phyloP scores from a whole-genome alignment of 2,329 filamentous ascomycete genomes.

The Passalora sequoiae region DNA sequence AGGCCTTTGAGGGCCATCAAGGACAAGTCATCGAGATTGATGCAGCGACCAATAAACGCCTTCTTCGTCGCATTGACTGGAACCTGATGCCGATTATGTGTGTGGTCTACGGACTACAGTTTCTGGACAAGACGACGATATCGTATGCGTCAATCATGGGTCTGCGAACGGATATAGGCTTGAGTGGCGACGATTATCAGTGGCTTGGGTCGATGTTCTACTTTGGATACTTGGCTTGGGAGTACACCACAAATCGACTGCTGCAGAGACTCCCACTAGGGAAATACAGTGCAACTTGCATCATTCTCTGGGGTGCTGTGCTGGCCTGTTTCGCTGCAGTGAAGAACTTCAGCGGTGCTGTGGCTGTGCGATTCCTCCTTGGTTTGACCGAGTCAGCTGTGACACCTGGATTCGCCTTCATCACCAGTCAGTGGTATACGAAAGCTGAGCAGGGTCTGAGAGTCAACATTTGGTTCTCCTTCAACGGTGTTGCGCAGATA shows the following conservation, averaged over 20 bases:
- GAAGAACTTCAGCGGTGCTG: constrained; percentile 55
- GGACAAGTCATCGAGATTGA: constrained; percentile 52
- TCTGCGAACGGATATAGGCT: constrained; percentile 41
- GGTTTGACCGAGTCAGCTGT: constrained; percentile 65
- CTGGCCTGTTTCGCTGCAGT: constrained; percentile 60
- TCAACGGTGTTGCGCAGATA: constrained; percentile 61
- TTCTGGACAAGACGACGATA: constrained; percentile 55
- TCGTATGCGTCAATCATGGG: constrained; percentile 51
- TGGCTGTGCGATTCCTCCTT: constrained; percentile 62
- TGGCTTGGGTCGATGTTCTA: constrained; percentile 48
- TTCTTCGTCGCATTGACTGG: constrained; percentile 59
- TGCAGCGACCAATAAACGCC: constrained; percentile 53
- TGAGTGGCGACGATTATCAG: constrained; percentile 49
- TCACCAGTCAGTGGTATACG: constrained; percentile 69
- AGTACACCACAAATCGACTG: constrained; percentile 62
- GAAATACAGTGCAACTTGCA: constrained; percentile 61
- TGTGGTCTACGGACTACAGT: constrained; percentile 55
- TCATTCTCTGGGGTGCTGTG: constrained; percentile 59
- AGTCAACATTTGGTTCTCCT: constrained; percentile 63
- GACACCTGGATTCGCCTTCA: constrained; percentile 62
- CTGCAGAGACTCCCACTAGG: constrained; percentile 60
- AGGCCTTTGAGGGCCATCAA: constrained; percentile 47
- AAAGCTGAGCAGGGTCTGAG: constrained; percentile 61
- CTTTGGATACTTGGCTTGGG: constrained; percentile 52
- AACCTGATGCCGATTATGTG: constrained; percentile 58